These are phyloP conservation scores for Leccinum incarnatum DNA, from an alignment of 768 basidiomycete species.

Conservation along the genomic window DNA sequence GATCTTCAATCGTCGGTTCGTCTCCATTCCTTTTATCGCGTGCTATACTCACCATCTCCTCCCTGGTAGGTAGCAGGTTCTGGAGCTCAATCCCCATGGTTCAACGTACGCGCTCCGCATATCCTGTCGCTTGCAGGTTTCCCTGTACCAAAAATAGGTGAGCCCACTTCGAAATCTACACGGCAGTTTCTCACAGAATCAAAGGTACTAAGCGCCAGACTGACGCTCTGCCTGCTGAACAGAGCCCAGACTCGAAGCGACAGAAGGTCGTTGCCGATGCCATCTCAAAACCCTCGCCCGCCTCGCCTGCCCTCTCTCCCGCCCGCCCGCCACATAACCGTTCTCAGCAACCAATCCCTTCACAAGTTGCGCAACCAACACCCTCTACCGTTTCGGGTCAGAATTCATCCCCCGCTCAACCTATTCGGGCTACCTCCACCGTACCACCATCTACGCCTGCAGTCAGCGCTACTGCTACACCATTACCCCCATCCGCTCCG, in stretches of 20 bases:
- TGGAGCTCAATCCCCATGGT: conserved; percentile 51
- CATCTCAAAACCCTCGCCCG: conserved; percentile 16
- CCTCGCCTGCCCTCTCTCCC: conserved; percentile 21
- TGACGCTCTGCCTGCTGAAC: conserved; percentile 34
- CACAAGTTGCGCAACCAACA: conserved; percentile 21
- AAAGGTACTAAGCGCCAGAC: conserved; percentile 43
- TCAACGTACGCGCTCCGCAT: conserved; percentile 47
- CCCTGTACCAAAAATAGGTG: conserved; percentile 33
- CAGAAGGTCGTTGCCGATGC: conserved; percentile 23
- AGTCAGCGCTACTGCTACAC: conserved; percentile 8
- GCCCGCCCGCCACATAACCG: conserved; percentile 23
- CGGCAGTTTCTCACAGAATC: conserved; percentile 10
- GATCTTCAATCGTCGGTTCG: conserved; percentile 52
- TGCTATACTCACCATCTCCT: background rate
- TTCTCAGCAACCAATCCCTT: conserved; percentile 15
- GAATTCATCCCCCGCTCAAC: conserved; percentile 9
- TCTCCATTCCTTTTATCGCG: conserved; percentile 1
- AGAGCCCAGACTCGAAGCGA: conserved; percentile 48
- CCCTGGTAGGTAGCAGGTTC: conserved; percentile 34
- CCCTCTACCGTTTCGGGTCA: conserved; percentile 4
- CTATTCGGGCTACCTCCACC: conserved; percentile 4
- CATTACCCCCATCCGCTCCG: conserved; percentile 8
- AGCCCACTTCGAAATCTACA: conserved; percentile 12
- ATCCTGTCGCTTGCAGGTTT: conserved; percentile 48
- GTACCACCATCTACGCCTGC: conserved; percentile 7